Evolutionary conservation across 179 eudicot genomes (phyloP).

Genomic region (Silene noctiflora): DNA sequence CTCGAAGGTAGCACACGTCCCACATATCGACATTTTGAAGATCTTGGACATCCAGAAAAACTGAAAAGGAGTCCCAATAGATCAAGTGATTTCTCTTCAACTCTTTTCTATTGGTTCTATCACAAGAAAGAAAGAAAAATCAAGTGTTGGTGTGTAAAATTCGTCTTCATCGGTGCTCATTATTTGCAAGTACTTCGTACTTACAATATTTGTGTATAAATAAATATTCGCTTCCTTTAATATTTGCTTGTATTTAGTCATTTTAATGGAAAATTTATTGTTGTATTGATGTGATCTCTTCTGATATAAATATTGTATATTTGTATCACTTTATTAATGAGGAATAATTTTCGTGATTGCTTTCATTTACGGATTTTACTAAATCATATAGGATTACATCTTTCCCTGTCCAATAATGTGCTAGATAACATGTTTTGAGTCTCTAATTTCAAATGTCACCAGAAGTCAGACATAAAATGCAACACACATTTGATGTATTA

Average conservation of each 20-base stretch:
- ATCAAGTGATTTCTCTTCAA: background rate
- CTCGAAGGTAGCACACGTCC: conserved; percentile 12
- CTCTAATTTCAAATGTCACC: background rate
- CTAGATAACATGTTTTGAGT: background rate
- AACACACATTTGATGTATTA: too few species aligned
- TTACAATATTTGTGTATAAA: too few species aligned
- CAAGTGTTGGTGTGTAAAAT: background rate
- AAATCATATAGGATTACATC: too few species aligned
- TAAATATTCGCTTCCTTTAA: too few species aligned
- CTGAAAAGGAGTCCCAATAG: background rate
- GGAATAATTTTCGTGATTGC: background rate
- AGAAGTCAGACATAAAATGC: background rate
- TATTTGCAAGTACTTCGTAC: background rate
- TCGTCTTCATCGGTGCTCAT: background rate
- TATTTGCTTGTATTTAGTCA: background rate
- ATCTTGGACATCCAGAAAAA: conserved; percentile 13
- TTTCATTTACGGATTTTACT: too few species aligned
- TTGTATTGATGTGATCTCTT: background rate
- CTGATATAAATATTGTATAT: too few species aligned
- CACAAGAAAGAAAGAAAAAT: background rate
- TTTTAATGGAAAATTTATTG: background rate
- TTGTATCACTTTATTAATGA: background rate
- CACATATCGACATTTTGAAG: conserved; percentile 13
- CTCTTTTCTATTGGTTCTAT: background rate
- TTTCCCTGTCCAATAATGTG: background rate